Base-by-base conservation (phyloP, 1,139 yeast genomes). In the Lizanozyma gosingica region DNA sequence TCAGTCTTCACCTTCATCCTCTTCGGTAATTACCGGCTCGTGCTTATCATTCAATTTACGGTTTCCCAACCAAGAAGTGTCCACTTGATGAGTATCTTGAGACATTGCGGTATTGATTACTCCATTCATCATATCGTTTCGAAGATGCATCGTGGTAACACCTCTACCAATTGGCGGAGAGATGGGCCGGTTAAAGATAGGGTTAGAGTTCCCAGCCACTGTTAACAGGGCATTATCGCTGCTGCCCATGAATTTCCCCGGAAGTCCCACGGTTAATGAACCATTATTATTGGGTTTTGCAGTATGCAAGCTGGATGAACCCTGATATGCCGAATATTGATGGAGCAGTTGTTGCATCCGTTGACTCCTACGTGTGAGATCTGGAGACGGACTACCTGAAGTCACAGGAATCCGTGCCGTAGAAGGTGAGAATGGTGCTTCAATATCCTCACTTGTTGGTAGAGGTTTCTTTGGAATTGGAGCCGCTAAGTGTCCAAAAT, bases 1-100 rank as follows among this genome's bases (percentile, higher is more conserved):
- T 40, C 41, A 40, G n/a, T 47, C 50, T 18, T 52, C 56, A 17
- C 48, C 57, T 33, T 54, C 54, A 37, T 52, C 58, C 40, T 54
- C 58, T 32, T 53, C 56, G 35, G 46, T 48, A 35, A 53, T 51
- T 40, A 43, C 43, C 41, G 39, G 18, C 36, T 39, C 16, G 37
- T 35, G 37, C n/a, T 11, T 40, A 38, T 22, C 29, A 11, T 11
- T 22, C 6, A 22, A 6, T 15, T 38, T 40, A 3, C 35, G 42
- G 3, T 8, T 34, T 22, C 40, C 32, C 8, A 38, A 18, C 35
- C 37, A 22, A 8, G 29, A 37, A 38, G 42, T 45, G 14, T 44
- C 45, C n/a, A 35, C 38, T 35, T 39, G 43, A 8, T 38, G 42
- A 4, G 34, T 38, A 17, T 43, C 46, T 29, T 35, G 35, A 14